These are phyloP conservation scores for Candida suzukii DNA, from an alignment of 805 yeast genomes.

Conservation along the genomic window DNA sequence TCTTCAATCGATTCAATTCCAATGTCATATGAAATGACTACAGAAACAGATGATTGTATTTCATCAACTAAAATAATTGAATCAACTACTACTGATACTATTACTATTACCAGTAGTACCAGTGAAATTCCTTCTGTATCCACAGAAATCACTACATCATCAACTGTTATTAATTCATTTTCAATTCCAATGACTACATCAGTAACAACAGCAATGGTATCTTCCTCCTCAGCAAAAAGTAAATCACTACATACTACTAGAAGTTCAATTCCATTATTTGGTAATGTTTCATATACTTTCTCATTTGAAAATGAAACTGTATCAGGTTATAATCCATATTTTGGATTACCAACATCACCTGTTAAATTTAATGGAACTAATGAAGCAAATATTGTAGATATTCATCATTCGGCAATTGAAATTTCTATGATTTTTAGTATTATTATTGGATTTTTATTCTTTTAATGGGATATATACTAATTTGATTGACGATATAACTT, in stretches of 20 bases:
- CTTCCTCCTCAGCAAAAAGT: neutral
- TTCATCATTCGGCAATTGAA: too few relatives aligned
- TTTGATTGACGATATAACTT: too few relatives aligned
- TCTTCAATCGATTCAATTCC: too few relatives aligned
- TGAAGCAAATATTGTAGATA: too few relatives aligned
- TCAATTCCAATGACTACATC: neutral
- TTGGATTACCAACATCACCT: conserved; percentile 14
- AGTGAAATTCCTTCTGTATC: neutral
- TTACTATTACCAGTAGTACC: conserved; percentile 3
- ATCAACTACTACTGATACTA: conserved; percentile 4
- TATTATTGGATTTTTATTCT: too few relatives aligned
- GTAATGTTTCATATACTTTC: neutral
- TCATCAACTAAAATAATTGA: too few relatives aligned
- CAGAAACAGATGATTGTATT: too few relatives aligned
- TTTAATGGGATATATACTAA: too few relatives aligned
- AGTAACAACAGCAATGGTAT: neutral
- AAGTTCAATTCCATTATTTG: neutral
- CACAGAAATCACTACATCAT: neutral
- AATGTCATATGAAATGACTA: too few relatives aligned
- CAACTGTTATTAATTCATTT: neutral
- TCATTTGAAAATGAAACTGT: neutral
- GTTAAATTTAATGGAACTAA: conserved; percentile 6
- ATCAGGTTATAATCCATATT: conserved; percentile 14
- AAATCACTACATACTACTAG: neutral
- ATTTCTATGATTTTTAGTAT: too few relatives aligned